Percentiles rank a stretch among this genome's conserved stretches.
These are phyloP conservation scores for Tricholoma sp. DNA, from an alignment of 768 basidiomycete species.

Conservation along the genomic window DNA sequence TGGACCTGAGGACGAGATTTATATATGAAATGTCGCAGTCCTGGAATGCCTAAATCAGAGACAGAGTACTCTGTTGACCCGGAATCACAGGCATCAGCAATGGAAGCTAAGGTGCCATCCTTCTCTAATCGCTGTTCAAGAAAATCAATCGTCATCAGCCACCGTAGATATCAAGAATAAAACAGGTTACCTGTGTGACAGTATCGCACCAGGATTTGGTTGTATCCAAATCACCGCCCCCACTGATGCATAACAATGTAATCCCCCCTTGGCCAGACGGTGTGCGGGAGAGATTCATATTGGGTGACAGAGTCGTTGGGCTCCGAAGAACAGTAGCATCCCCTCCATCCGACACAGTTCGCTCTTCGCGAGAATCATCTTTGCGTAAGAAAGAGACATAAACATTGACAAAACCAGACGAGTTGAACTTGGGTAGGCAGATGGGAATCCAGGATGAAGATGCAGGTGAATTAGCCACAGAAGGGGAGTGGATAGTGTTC, in stretches of 20 bases:
- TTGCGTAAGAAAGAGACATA: constrained; percentile 72
- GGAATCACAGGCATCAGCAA: constrained; percentile 41
- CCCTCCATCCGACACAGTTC: constrained; percentile 6
- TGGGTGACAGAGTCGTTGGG: constrained; percentile 10
- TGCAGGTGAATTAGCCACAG: constrained; percentile 70
- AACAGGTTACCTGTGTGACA: constrained; percentile 42
- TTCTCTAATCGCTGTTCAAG: constrained; percentile 53
- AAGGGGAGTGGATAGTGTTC: constrained; percentile 84
- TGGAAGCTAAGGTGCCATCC: constrained; percentile 51
- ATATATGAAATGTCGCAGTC: constrained; percentile 91
- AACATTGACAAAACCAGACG: constrained; percentile 85
- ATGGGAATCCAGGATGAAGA: constrained; percentile 93
- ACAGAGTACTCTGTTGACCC: constrained; percentile 61
- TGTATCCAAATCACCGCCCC: constrained; percentile 80
- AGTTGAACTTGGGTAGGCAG: constrained; percentile 93
- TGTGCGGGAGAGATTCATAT: neutral
- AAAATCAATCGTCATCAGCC: constrained; percentile 1
- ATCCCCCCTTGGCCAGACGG: constrained; percentile 32
- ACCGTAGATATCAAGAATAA: neutral
- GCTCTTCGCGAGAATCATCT: constrained; percentile 23
- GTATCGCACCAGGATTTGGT: constrained; percentile 72
- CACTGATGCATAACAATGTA: constrained; percentile 76
- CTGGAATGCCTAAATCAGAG: constrained; percentile 80
- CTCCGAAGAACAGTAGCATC: neutral
- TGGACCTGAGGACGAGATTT: constrained; percentile 89